Conservation (phyloP, 116 monocot species). For the Iris pallida region DNA sequence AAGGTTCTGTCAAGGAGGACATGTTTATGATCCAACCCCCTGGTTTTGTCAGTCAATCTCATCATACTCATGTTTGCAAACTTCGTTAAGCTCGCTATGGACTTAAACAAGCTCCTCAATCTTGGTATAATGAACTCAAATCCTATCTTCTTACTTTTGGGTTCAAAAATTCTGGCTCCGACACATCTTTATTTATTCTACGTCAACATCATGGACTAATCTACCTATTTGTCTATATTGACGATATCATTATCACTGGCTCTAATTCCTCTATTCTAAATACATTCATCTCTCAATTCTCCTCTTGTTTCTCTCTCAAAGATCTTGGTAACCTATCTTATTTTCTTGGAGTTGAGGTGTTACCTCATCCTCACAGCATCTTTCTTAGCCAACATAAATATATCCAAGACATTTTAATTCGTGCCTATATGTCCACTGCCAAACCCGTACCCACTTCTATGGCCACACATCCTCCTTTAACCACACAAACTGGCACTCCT, state of each 20-base stretch:
- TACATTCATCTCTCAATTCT: too few relatives aligned
- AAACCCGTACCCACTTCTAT: background rate
- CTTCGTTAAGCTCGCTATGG: background rate
- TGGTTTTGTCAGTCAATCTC: background rate
- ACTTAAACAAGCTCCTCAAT: background rate
- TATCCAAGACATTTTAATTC: background rate
- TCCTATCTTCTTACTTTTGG: too few relatives aligned
- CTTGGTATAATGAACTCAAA: too few relatives aligned
- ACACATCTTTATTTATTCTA: too few relatives aligned
- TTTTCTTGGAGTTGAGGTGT: slow-evolving; percentile 12
- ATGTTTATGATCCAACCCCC: background rate
- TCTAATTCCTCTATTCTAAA: too few relatives aligned
- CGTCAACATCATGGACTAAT: too few relatives aligned
- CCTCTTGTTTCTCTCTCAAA: background rate
- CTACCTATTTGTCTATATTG: too few relatives aligned
- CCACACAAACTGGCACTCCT: too few relatives aligned
- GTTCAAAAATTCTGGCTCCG: too few relatives aligned
- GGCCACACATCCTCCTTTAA: background rate
- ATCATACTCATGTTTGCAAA: background rate
- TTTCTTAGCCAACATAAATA: slow-evolving; percentile 1
- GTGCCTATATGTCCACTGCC: background rate
- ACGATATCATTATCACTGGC: too few relatives aligned
- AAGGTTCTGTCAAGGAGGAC: background rate
- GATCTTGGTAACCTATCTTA: slow-evolving; percentile 1
- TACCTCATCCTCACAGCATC: background rate